phyloP scores from a whole-genome alignment of 495 filamentous ascomycete genomes.

The Penicillium coffeae region DNA sequence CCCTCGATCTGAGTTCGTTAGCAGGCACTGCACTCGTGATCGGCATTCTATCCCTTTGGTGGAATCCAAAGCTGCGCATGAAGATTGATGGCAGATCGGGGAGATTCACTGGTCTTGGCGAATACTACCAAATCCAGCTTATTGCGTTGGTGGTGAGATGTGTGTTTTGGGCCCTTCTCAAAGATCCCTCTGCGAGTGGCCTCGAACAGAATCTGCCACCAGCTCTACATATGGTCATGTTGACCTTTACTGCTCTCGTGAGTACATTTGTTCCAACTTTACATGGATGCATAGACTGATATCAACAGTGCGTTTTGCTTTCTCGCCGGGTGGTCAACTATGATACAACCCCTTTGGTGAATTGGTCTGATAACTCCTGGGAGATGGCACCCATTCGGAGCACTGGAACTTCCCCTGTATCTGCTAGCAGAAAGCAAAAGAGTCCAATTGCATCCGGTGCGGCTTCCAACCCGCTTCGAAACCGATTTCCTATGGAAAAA shows the following conservation, averaged over 20 bases:
- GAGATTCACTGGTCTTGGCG: constrained; percentile 59
- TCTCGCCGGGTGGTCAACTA: constrained; percentile 50
- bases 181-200: constrained; percentile 42
- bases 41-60: constrained; percentile 62
- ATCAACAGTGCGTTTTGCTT: constrained; percentile 28
- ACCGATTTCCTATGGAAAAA: constrained; percentile 40
- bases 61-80: constrained; percentile 68
- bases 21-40: constrained; percentile 47
- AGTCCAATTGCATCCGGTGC: constrained; percentile 17
- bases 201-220: constrained; percentile 37
- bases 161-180: constrained; percentile 48
- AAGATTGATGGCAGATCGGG: constrained; percentile 59
- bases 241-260: constrained; percentile 53
- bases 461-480: constrained; percentile 15
- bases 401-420: constrained; percentile 21
- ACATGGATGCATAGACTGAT: constrained; percentile 14
- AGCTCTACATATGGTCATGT: constrained; percentile 55
- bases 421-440: constrained; percentile 9
- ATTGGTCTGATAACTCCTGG: constrained; percentile 44
- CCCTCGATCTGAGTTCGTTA: constrained; percentile 30
- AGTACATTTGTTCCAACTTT: constrained; percentile 19
- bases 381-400: constrained; percentile 28
- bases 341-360: constrained; percentile 54
- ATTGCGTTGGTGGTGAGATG: constrained; percentile 57
- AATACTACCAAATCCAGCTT: constrained; percentile 68